Base-by-base conservation (phyloP, 768 basidiomycete species). In the Lentinula edodes region DNA sequence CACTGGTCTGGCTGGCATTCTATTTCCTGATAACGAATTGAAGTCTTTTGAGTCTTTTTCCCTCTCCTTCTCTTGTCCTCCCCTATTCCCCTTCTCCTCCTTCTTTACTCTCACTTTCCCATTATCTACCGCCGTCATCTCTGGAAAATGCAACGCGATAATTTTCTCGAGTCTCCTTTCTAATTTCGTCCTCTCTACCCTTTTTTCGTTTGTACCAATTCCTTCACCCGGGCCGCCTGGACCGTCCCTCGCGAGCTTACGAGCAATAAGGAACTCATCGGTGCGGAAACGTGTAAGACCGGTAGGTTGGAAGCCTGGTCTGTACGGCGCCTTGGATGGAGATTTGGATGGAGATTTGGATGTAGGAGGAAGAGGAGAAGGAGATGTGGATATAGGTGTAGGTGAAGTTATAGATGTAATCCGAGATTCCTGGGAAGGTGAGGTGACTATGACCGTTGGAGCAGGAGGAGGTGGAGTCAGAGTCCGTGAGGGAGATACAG, bases 241-340 rank as follows among this genome's bases (percentile, higher is more conserved):
- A 6, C 76, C 78, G 34, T 80, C 77, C 41, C 70, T 76, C 52
- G 75, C 76, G 15, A 63, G 23, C 55, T 72, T 72, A 45, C 82
- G 77, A 10, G 78, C 65, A 3, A 81, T 80, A 61, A 87, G 61
- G 67, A 93, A 98, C 58, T 93, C 90, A 59, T 92, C 93, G 6
- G 95, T 97, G 41, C 89, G 83, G 5, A 82, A 86, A 12, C 87
- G 77, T 70, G 85, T 88, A 5, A 94, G 84, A 5, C 95, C 95
- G 67, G 82, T 89, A 5, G 96, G 96, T 71, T 99, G 96, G 70
- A 98, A 99, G 1, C 94, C 93, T 2, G 92, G 87, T 51, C 89
- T 86, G 70, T 98, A 98, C 1, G 88, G 90, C 0, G 88, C 85
- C 43, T 56, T 56, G 6, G n/a, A 8, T 13, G 41, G 20, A 3